Base-by-base conservation (phyloP, 2,329 filamentous ascomycete species). In the Diaporthe vaccinii region DNA sequence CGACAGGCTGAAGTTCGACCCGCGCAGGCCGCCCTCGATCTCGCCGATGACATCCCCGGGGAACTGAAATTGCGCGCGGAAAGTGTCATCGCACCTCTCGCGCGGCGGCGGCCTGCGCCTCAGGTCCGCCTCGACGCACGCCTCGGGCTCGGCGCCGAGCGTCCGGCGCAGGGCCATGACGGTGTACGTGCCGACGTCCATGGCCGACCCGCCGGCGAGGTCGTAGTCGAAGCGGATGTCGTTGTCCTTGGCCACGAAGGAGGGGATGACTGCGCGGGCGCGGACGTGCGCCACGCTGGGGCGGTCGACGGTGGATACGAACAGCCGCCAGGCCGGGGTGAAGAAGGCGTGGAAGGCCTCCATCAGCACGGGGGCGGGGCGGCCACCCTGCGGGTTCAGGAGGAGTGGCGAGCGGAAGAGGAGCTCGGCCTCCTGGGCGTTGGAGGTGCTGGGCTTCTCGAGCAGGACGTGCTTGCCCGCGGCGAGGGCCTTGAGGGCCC, bases 391-490 rank as follows among this genome's bases (percentile, higher is more conserved):
- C 1, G 82, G 79, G 0, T 79, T 68, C 6, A 76, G 75, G 59
- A 86, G 78, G 20, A 83, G 75, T 0, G 84, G 83, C 28, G 82
- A 81, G 41, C 78, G 81, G 79, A 90, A 89, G 22, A 90, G 83
- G 0, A 78, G 76, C 25, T 80, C 78, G 3, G 87, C 88, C 78
- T 91, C 87, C 0, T 68, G 74, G 4, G 82, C 79, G 78, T 89
- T 90, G 36, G 84, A 84, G n/a, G 83, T 84, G 0, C 85, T 84
- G 0, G 89, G 89, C 79, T 90, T 90, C 79, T 91, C 89, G 3
- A 90, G 80, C 0, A 91, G 84, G 28, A 91, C 88, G 77, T 91
- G 88, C 77, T 90, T 91, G 5, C 87, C 87, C 4, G 85, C 85
- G 31, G 81, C 78, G 31, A 91, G 81, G 4, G 87, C 84, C 71